Evolutionary conservation across 495 filamentous ascomycete species (phyloP), one percentile per base, ranked within the genome.

Genomic region (Chaetomium tenue): DNA sequence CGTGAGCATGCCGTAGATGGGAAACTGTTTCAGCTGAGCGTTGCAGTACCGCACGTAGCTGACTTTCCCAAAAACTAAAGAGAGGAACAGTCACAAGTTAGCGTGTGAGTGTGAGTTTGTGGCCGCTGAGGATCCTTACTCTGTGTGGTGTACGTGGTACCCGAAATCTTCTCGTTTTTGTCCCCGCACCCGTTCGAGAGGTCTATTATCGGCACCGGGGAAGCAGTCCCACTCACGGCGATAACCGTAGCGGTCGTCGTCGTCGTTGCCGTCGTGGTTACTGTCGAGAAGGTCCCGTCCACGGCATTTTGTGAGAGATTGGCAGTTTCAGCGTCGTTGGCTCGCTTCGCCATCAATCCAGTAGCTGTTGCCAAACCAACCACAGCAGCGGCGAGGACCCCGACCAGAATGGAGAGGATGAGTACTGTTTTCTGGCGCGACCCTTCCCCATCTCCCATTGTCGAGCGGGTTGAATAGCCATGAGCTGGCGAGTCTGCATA

Each of bases 1-100:
- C n/a, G 20, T 22, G 46, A 50, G 46, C 46, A 50, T 50, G n/a
- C 40, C 40, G 40, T 44, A 44, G 40, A 44, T 44, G 40, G 40
- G 40, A 11, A 44, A 44, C 40, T 44, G 2, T 6, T 44, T 44
- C 11, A 11, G 40, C 40, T 44, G 40, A 0, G 40, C 2, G 6
- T 44, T 44, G 15, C 46, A 50, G 46, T 50, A 23, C 46, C 46
- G 46, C 23, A 18, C 23, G 20, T 20, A 50, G 46, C 20, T 50
- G 46, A 20, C 18, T 23, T 50, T 50, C n/a, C 46, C 46, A 23
- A 50, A 50, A 9, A 50, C 18, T 50, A 9, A 15, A 2, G 7
- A 2, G 5, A n/a, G n/a, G 2, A 12, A 20, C 44, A n/a, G n/a
- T 1, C 15, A 9, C 20, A 20, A 22, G 46, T 50, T 6, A 50